phyloP scores from a whole-genome alignment of 441 rosid species.

The Lepidium campestre region DNA sequence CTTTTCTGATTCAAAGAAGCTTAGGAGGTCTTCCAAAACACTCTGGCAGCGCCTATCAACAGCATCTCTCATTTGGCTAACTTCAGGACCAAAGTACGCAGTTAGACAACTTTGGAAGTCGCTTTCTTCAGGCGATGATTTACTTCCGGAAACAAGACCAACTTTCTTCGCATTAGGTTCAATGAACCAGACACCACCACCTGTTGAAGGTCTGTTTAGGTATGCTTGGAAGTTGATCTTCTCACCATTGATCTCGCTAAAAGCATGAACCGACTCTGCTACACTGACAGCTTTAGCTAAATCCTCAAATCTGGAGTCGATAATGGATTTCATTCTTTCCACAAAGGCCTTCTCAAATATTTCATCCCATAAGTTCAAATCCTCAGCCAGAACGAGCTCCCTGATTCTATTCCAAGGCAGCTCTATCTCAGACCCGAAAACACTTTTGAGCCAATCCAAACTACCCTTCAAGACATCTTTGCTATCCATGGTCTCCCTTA shows the following conservation, averaged over 20 bases:
- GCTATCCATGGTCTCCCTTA: conserved; percentile 79
- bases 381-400: conserved; percentile 85
- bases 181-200: conserved; percentile 95
- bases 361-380: conserved; percentile 94
- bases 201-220: conserved; percentile 76
- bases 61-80: conserved; percentile 75
- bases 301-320: conserved; percentile 60
- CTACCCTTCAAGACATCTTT: conserved; percentile 82
- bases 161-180: conserved; percentile 65
- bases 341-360: conserved; percentile 94
- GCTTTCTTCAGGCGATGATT: conserved; percentile 52
- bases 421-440: conserved; percentile 93
- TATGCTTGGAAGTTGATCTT: conserved; percentile 64
- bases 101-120: conserved; percentile 73
- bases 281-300: conserved; percentile 53
- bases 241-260: conserved; percentile 45
- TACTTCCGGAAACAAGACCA: conserved; percentile 38
- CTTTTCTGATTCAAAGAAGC: conserved; percentile 93
- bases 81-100: conserved; percentile 92
- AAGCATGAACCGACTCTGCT: conserved; percentile 43
- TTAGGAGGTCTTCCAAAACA: conserved; percentile 77
- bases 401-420: conserved; percentile 91
- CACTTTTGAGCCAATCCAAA: conserved; percentile 90
- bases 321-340: conserved; percentile 74
- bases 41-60: conserved; percentile 69